Evolutionary conservation across 1,139 yeast genomes (phyloP).

Genomic region (Yamadazyma membranifaciens): DNA sequence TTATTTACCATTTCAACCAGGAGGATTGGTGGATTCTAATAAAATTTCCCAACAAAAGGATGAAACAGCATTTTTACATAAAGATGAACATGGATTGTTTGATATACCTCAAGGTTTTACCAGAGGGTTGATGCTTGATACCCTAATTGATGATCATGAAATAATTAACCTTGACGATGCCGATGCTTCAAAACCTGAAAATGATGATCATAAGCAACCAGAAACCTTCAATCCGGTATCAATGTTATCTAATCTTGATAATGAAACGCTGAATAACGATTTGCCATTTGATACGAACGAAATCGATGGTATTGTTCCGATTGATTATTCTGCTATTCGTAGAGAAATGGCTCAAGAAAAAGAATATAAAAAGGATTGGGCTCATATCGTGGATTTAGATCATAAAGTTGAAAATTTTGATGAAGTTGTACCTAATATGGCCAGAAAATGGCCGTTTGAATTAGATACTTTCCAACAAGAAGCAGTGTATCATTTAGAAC

Average conservation of each 20-base stretch:
- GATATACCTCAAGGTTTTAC: conserved; percentile 81
- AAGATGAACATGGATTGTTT: conserved; percentile 71
- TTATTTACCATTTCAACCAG: conserved; percentile 89
- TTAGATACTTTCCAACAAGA: conserved; percentile 95
- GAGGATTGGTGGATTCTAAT: conserved; percentile 59
- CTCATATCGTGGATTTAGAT: conserved; percentile 87
- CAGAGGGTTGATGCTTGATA: conserved; percentile 55
- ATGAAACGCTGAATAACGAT: conserved; percentile 3
- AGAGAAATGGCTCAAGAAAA: conserved; percentile 26
- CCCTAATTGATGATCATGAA: conserved; percentile 13
- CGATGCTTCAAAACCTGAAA: conserved; percentile 19
- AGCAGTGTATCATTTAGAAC: conserved; percentile 93
- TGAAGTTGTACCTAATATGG: conserved; percentile 90
- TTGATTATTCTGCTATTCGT: conserved; percentile 41
- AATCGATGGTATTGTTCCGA: conserved; percentile 77
- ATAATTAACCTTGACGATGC: conserved; percentile 12
- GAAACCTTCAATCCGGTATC: conserved; percentile 11
- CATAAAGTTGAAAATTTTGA: conserved; percentile 80
- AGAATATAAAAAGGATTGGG: conserved; percentile 70
- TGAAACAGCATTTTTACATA: conserved; percentile 50
- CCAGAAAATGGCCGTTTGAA: conserved; percentile 90
- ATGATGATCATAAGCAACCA: conserved; percentile 20
- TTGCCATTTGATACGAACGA: conserved; percentile 40
- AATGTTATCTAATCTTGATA: neutral
- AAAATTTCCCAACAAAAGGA: conserved; percentile 22